Conservation (phyloP, 768 basidiomycete genomes). For the Russula ochroleuca region DNA sequence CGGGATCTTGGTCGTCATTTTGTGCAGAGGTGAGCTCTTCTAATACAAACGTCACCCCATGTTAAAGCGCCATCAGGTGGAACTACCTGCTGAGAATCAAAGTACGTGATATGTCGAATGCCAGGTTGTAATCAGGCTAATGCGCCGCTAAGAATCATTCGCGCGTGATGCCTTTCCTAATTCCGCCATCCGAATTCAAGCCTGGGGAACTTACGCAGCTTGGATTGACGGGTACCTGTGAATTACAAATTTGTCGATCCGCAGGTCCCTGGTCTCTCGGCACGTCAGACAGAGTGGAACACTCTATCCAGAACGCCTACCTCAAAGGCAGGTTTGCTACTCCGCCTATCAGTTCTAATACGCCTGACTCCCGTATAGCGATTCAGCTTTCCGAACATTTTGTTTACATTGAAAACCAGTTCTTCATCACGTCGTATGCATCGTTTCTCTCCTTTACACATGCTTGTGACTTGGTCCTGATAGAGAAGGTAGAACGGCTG, state of each 20-base stretch:
- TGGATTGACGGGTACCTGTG: slow-evolving; percentile 92
- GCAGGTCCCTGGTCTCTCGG: slow-evolving; percentile 97
- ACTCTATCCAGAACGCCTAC: slow-evolving; percentile 94
- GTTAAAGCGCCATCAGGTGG: slow-evolving; percentile 54
- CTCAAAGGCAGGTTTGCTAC: slow-evolving; percentile 56
- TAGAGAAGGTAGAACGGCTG: slow-evolving; percentile 54
- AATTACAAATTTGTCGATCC: slow-evolving; percentile 93
- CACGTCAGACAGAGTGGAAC: slow-evolving; percentile 76
- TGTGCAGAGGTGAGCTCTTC: slow-evolving; percentile 63
- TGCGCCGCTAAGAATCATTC: slow-evolving; percentile 69
- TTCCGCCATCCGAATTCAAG: slow-evolving; percentile 91
- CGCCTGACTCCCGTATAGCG: slow-evolving; percentile 41
- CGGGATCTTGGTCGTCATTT: slow-evolving; percentile 94
- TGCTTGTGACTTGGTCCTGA: background rate
- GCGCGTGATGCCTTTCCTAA: slow-evolving; percentile 86
- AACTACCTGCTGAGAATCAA: slow-evolving; percentile 92
- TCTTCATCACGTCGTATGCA: slow-evolving; percentile 82
- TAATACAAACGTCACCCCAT: slow-evolving; percentile 2
- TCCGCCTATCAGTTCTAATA: background rate
- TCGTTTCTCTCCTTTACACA: background rate
- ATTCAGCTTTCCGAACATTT: slow-evolving; percentile 95
- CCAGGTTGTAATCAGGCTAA: background rate
- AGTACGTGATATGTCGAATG: slow-evolving; percentile 41
- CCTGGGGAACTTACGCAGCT: slow-evolving; percentile 69
- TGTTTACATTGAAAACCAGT: slow-evolving; percentile 96